phyloP scores from a whole-genome alignment of 2,329 filamentous ascomycete species.

The Ampelomyces quisqualis region DNA sequence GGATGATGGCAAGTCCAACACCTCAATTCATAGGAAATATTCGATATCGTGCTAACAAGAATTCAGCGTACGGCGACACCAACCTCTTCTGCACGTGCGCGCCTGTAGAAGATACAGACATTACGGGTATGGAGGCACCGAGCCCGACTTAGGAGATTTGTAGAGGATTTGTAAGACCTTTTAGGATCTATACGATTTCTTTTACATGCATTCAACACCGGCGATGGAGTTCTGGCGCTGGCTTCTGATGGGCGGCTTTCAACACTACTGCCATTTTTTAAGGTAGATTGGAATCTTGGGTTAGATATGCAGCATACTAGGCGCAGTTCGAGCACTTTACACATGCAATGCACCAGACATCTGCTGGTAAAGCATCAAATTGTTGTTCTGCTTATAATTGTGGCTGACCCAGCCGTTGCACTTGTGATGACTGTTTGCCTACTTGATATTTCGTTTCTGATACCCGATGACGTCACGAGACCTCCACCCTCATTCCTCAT shows the following conservation, averaged over 20 bases:
- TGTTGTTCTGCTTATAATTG: too few species aligned
- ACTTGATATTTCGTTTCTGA: too few species aligned
- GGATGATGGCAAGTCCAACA: slow-evolving; percentile 73
- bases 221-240: slow-evolving; percentile 7
- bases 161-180: too few species aligned
- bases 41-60: slow-evolving; percentile 22
- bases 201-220: slow-evolving; percentile 11
- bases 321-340: background rate
- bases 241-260: slow-evolving; percentile 4
- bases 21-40: background rate
- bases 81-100: slow-evolving; percentile 96
- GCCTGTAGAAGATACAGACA: slow-evolving; percentile 60
- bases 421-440: too few species aligned
- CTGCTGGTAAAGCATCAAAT: too few species aligned
- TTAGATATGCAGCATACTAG: background rate
- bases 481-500: too few species aligned
- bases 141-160: slow-evolving; percentile 26
- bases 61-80: slow-evolving; percentile 77
- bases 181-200: background rate
- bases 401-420: too few species aligned
- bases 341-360: too few species aligned
- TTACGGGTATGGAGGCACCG: slow-evolving; percentile 40
- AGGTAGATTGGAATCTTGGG: background rate
- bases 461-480: too few species aligned
- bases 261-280: slow-evolving; percentile 7